Conservation (phyloP, 2,329 filamentous ascomycete genomes). For the Colletotrichum euphorbiae region DNA sequence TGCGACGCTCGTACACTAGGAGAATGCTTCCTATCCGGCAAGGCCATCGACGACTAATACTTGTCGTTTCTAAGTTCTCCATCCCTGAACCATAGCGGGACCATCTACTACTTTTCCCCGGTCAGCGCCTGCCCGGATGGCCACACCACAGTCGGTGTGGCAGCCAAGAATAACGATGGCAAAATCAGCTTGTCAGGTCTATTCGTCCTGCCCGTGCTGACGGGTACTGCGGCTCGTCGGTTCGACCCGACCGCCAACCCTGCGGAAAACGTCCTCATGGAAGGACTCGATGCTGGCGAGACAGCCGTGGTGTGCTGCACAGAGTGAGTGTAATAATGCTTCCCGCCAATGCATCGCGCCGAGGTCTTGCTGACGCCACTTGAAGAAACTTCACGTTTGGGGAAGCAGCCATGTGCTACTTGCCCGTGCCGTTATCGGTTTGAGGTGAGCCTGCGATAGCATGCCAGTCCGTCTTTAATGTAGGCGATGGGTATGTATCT, state of each 20-base stretch:
- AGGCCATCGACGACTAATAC: slow-evolving; percentile 33
- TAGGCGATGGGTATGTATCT: too few relatives aligned
- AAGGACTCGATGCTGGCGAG: too few relatives aligned
- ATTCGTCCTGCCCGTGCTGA: slow-evolving; percentile 11
- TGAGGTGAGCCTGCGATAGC: slow-evolving; percentile 11
- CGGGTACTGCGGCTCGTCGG: too few relatives aligned
- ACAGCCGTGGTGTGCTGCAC: too few relatives aligned
- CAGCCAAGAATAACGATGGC: slow-evolving; percentile 20
- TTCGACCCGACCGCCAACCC: too few relatives aligned
- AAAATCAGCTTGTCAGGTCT: slow-evolving; percentile 22
- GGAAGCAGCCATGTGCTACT: too few relatives aligned
- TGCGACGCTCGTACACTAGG: slow-evolving; percentile 32
- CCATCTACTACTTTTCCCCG: slow-evolving; percentile 43
- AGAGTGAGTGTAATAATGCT: too few relatives aligned
- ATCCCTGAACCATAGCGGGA: not conserved
- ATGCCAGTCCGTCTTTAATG: too few relatives aligned
- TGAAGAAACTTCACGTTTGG: too few relatives aligned
- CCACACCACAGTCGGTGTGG: slow-evolving; percentile 44
- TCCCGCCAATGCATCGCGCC: too few relatives aligned
- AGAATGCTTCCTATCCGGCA: slow-evolving; percentile 43
- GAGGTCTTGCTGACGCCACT: too few relatives aligned
- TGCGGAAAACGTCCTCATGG: too few relatives aligned
- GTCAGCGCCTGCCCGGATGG: slow-evolving; percentile 43
- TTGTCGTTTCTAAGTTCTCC: not conserved
- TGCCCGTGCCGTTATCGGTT: not conserved